Base-by-base conservation (phyloP, 306 rosid genomes). In the Citrullus mucosospermus region DNA sequence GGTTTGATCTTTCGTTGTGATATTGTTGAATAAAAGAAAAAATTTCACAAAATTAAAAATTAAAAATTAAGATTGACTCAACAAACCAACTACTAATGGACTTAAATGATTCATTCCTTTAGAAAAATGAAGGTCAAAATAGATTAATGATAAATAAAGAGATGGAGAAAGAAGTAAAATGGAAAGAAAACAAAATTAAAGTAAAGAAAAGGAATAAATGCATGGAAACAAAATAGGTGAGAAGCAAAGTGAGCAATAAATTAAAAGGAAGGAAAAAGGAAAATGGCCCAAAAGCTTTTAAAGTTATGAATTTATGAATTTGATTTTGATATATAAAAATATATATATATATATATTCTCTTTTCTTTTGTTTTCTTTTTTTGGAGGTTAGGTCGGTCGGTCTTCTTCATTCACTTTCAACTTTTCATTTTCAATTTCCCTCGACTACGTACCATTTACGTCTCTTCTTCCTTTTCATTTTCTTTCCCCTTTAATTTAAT, bases 371-470 rank as follows among this genome's bases (percentile, higher is more conserved):
- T 25, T 25, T 25, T 25, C 28, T 25, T 5, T 30, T 9, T 61
- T 61, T 1, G 76, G 32, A 7, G 6, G 56, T 54, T 20, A 15
- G 76, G 76, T 70, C 36, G 57, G 48, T 43, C 46, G 54, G 75
- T 68, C 32, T n/a, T 43, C 34, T 43, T 43, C 75, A 10, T 68
- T 68, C 75, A 43, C 41, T 68, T 41, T 44, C 56, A 48, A 69
- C 75, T 72, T 72, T 72, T 72, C 60, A 16, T 72, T 50, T 73
- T 73, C 77, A 73, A 73, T 73, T 48, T 73, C 77, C 46, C 44
- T 54, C 15, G 30, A 48, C 57, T 70, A 70, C 77, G 77, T 73
- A 16, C 46, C 20, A 50, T 16, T 51, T 30, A 73, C 77, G 77
- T 73, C 44, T 73, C 77, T 51, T 17, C 9, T 5, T 9, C 15